A percentile compares a stretch with the other conserved stretches of the same genome.
Evolutionary conservation across 495 filamentous ascomycete genomes (phyloP).

Genomic region (Xylaria nigripes): DNA sequence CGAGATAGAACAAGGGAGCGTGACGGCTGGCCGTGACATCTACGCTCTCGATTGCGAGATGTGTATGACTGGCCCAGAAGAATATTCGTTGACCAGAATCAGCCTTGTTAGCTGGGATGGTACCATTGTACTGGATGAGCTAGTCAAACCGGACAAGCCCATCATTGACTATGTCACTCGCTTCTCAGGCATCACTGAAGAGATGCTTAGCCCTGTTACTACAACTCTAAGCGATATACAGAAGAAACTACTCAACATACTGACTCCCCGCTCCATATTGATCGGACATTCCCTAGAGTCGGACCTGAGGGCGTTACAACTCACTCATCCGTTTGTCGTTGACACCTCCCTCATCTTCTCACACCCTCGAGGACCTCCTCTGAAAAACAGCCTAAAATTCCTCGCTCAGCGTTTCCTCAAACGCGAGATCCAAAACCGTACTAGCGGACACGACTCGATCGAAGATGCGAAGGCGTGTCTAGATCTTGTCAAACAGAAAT

Average conservation of each 20-base stretch:
- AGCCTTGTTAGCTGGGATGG: conserved; percentile 83
- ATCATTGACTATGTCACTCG: conserved; percentile 86
- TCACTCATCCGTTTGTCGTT: conserved; percentile 87
- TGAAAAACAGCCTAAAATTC: conserved; percentile 73
- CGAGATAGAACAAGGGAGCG: conserved; percentile 68
- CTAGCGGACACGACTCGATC: conserved; percentile 72
- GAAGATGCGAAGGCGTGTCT: conserved; percentile 88
- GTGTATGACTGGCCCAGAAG: conserved; percentile 70
- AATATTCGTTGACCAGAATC: conserved; percentile 77
- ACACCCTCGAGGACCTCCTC: conserved; percentile 35
- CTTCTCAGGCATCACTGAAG: conserved; percentile 83
- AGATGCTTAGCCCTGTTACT: conserved; percentile 68
- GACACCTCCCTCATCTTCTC: conserved; percentile 85
- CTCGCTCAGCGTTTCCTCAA: conserved; percentile 70
- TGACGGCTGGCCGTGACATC: conserved; percentile 76
- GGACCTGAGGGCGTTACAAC: conserved; percentile 71
- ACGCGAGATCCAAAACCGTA: conserved; percentile 69
- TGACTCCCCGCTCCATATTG: conserved; percentile 70
- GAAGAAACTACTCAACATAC: conserved; percentile 56
- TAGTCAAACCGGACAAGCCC: conserved; percentile 80
- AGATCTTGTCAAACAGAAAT: conserved; percentile 90
- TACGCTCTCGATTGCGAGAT: conserved; percentile 92
- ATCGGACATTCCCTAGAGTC: conserved; percentile 89
- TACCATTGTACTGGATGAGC: conserved; percentile 69
- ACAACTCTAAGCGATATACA: conserved; percentile 85